A percentile compares a stretch with the other conserved stretches of the same genome.
Conservation (phyloP, 345 rosid species). For the Hibiscus trionum region DNA sequence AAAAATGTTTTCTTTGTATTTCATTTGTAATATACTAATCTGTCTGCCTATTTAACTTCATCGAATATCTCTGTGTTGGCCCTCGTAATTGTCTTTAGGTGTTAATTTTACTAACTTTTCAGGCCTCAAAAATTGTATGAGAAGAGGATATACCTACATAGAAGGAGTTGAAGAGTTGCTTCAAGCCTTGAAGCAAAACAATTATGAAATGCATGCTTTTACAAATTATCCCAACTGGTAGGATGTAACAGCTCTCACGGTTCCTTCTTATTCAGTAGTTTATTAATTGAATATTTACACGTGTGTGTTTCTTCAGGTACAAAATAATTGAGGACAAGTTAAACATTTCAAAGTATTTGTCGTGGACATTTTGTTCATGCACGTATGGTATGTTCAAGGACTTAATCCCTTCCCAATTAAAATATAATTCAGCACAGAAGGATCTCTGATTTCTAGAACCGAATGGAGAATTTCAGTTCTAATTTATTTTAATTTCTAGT, state of each 20-base stretch:
- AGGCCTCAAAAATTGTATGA: conserved; percentile 78
- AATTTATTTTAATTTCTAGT: background rate
- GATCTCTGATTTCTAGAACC: background rate
- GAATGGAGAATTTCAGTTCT: background rate
- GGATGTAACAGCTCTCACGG: background rate
- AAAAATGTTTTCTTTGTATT: background rate
- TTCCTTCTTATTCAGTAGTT: conserved; percentile 6
- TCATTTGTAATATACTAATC: background rate
- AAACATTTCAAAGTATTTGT: conserved; percentile 60
- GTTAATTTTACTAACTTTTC: background rate
- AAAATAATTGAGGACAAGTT: conserved; percentile 70
- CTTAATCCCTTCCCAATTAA: background rate
- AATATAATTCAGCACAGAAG: background rate
- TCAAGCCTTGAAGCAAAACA: conserved; percentile 33
- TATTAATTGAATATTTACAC: background rate
- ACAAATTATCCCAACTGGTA: conserved; percentile 93
- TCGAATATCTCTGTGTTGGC: background rate
- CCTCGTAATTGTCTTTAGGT: background rate
- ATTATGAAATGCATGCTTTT: conserved; percentile 85
- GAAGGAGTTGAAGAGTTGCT: conserved; percentile 78
- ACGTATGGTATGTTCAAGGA: conserved; percentile 34
- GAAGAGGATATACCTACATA: conserved; percentile 58
- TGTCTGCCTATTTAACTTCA: background rate
- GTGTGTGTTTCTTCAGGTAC: conserved; percentile 38
- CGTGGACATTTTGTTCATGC: conserved; percentile 94